Percentiles rank a stretch among this genome's conserved stretches.
phyloP scores from a whole-genome alignment of 2,329 filamentous ascomycete species.

The Orbilia oligospora region DNA sequence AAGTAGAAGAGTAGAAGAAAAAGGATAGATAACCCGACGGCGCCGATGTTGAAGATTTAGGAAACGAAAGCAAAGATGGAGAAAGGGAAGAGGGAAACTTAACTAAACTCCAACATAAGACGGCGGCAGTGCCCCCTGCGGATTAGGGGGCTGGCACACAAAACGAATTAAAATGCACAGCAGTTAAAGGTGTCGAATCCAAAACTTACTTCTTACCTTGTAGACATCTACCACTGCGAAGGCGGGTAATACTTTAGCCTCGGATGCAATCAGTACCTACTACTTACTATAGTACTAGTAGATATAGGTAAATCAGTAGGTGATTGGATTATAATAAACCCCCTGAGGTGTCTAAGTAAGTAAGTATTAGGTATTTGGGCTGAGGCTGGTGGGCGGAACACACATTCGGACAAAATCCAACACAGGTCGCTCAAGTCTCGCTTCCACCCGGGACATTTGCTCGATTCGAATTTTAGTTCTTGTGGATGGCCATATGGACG shows the following conservation, averaged over 20 bases:
- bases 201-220: too few relatives aligned
- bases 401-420: conserved; percentile 22
- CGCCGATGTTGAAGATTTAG: not conserved
- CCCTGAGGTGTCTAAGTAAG: too few relatives aligned
- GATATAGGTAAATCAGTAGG: too few relatives aligned
- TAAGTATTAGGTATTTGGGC: too few relatives aligned
- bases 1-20: not conserved
- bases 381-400: conserved; percentile 3
- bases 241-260: not conserved
- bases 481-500: too few relatives aligned
- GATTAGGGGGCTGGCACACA: conserved; percentile 38
- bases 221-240: conserved; percentile 24
- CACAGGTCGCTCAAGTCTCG: conserved; percentile 22
- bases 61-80: not conserved
- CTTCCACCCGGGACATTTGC: conserved; percentile 27
- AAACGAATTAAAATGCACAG: too few relatives aligned
- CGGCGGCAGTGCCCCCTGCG: conserved; percentile 13
- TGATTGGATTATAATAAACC: too few relatives aligned
- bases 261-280: too few relatives aligned
- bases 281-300: too few relatives aligned
- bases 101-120: conserved; percentile 18
- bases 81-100: not conserved
- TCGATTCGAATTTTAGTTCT: too few relatives aligned
- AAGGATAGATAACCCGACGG: not conserved
- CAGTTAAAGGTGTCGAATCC: too few relatives aligned